phyloP scores from a whole-genome alignment of 1,139 yeast species.

The Candida frijolesensis region DNA sequence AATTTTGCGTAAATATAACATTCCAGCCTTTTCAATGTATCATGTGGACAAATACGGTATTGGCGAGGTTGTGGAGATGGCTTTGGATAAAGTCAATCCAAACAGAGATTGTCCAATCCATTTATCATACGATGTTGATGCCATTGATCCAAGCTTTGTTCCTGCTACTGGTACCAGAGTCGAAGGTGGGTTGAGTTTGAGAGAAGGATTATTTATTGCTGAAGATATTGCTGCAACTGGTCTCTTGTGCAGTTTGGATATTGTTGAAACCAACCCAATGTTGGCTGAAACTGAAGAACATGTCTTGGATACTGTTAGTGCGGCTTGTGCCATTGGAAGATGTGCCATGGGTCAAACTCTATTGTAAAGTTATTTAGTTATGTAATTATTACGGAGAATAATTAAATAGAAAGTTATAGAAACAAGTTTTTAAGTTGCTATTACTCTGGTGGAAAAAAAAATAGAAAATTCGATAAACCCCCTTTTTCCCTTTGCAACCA shows the following conservation, averaged over 20 bases:
- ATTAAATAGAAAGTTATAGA: neutral
- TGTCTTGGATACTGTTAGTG: constrained; percentile 80
- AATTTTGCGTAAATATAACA: constrained; percentile 68
- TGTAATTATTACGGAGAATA: neutral
- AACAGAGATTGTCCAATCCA: constrained; percentile 77
- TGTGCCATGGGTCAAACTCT: constrained; percentile 94
- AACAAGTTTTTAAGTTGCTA: neutral
- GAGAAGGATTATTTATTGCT: constrained; percentile 92
- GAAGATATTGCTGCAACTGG: constrained; percentile 93
- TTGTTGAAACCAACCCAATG: constrained; percentile 92
- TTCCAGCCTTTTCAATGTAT: constrained; percentile 92
- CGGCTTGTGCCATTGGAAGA: constrained; percentile 89
- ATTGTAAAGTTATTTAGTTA: constrained; percentile 34
- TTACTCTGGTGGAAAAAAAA: neutral
- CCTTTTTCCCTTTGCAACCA: neutral
- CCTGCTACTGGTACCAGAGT: constrained; percentile 99
- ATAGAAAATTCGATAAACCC: neutral
- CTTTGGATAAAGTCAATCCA: constrained; percentile 77
- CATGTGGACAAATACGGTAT: constrained; percentile 95
- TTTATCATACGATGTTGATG: constrained; percentile 93
- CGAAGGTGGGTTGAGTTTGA: constrained; percentile 89
- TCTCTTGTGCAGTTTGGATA: constrained; percentile 80
- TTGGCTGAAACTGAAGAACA: constrained; percentile 80
- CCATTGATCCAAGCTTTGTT: constrained; percentile 90
- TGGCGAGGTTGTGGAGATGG: constrained; percentile 90